Conservation (phyloP, 129 eudicot species). For the Pulicaria dysenterica region DNA sequence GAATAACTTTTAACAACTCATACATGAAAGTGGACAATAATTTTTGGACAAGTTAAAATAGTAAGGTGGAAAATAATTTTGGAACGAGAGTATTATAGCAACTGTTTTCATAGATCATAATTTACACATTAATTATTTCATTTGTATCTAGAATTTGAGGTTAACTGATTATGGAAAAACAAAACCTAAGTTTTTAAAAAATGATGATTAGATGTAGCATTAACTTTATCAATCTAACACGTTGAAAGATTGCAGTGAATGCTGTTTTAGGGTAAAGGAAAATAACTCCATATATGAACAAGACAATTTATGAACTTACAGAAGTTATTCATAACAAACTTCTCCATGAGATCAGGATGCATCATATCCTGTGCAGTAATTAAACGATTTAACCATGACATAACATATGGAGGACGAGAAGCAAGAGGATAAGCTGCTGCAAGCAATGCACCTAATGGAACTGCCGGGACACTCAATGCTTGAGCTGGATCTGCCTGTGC, state of each 20-base stretch:
- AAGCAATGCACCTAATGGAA: slow-evolving; percentile 71
- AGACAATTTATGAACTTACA: slow-evolving; percentile 45
- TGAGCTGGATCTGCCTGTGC: slow-evolving; percentile 70
- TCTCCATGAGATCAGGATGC: slow-evolving; percentile 70
- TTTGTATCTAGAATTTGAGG: too few relatives aligned
- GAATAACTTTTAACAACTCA: too few relatives aligned
- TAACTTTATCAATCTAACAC: background rate
- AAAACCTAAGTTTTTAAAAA: too few relatives aligned
- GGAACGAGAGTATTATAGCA: too few relatives aligned
- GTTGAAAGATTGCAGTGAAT: slow-evolving; percentile 10
- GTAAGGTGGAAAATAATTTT: too few relatives aligned
- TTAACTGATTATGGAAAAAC: too few relatives aligned
- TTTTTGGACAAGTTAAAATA: too few relatives aligned
- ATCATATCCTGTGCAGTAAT: slow-evolving; percentile 69
- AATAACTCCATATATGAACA: background rate
- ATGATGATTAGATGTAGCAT: too few relatives aligned
- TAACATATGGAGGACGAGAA: slow-evolving; percentile 68
- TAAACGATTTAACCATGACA: slow-evolving; percentile 72
- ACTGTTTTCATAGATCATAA: too few relatives aligned
- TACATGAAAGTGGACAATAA: too few relatives aligned
- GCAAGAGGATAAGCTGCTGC: slow-evolving; percentile 77
- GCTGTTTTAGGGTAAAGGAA: background rate
- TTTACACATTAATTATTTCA: too few relatives aligned
- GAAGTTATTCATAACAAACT: slow-evolving; percentile 66
- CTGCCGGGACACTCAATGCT: slow-evolving; percentile 58